These are phyloP conservation scores for Penicillium sclerotigenum DNA, from an alignment of 2,329 filamentous ascomycete genomes.

Conservation along the genomic window DNA sequence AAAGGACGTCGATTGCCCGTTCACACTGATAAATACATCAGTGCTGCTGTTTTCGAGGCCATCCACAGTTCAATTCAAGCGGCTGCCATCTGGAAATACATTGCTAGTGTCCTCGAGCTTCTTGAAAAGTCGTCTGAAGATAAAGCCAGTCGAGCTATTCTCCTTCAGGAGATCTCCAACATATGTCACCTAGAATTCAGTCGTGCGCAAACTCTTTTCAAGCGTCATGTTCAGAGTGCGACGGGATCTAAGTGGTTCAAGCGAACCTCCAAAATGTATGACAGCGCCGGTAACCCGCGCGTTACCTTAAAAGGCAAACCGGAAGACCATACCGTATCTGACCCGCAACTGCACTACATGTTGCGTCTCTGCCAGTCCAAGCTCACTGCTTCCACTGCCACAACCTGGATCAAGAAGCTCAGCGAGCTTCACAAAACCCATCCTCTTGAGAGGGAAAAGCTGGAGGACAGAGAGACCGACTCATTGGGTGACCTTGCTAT, in stretches of 20 bases:
- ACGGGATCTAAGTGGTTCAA: background rate
- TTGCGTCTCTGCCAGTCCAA: background rate
- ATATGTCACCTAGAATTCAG: background rate
- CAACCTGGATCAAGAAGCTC: background rate
- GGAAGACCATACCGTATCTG: background rate
- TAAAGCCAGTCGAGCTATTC: background rate
- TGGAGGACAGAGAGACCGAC: background rate
- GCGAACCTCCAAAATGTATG: background rate
- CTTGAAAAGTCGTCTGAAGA: background rate
- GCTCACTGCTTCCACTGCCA: background rate
- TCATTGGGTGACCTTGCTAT: background rate
- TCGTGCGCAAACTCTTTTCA: background rate
- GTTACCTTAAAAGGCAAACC: background rate
- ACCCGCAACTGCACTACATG: background rate
- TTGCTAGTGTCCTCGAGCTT: background rate
- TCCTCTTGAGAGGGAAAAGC: background rate
- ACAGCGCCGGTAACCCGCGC: background rate
- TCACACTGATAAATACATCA: background rate
- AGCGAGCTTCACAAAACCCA: background rate
- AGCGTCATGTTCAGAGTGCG: background rate
- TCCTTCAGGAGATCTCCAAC: background rate
- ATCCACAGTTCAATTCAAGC: background rate
- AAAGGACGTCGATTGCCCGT: background rate
- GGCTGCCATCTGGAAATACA: background rate
- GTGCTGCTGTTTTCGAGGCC: background rate